Percentiles rank a stretch among this genome's conserved stretches.
Evolutionary conservation across 352 stramenopile genomes (phyloP).

Genomic region (Globisporangium echinulatum): DNA sequence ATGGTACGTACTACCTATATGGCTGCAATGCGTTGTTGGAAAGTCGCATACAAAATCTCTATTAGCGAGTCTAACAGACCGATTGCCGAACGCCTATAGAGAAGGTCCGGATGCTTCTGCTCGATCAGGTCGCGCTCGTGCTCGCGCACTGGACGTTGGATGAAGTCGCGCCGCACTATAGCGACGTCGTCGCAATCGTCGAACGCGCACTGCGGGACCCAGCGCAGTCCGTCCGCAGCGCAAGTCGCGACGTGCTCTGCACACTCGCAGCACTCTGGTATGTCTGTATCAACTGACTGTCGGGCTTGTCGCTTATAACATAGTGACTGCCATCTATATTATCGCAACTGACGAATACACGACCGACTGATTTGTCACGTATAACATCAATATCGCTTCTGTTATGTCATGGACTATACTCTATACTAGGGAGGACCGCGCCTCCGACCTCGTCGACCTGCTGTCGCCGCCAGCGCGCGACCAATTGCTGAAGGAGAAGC

Average conservation of each 20-base stretch:
- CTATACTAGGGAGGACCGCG: slow-evolving; percentile 32
- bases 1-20: slow-evolving; percentile 20
- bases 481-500: slow-evolving; percentile 45
- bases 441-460: slow-evolving; percentile 42
- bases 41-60: no score
- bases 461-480: slow-evolving; percentile 27
- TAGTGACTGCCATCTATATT: no score
- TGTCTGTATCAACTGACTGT: background rate
- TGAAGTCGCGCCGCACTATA: slow-evolving; percentile 35
- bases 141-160: slow-evolving; percentile 46
- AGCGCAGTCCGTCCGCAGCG: slow-evolving; percentile 28
- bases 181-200: slow-evolving; percentile 50
- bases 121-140: slow-evolving; percentile 53
- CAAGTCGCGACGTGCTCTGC: slow-evolving; percentile 39
- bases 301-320: no score
- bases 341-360: no score
- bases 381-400: background rate
- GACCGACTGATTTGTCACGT: no score
- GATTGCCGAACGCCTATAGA: slow-evolving; percentile 18
- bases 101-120: slow-evolving; percentile 37
- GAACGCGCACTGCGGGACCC: slow-evolving; percentile 39
- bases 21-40: no score
- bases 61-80: no score
- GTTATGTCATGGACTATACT: background rate
- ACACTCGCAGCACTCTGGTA: slow-evolving; percentile 47